Conservation (phyloP, 306 rosid genomes). For the Cucurbita argyrosperma region DNA sequence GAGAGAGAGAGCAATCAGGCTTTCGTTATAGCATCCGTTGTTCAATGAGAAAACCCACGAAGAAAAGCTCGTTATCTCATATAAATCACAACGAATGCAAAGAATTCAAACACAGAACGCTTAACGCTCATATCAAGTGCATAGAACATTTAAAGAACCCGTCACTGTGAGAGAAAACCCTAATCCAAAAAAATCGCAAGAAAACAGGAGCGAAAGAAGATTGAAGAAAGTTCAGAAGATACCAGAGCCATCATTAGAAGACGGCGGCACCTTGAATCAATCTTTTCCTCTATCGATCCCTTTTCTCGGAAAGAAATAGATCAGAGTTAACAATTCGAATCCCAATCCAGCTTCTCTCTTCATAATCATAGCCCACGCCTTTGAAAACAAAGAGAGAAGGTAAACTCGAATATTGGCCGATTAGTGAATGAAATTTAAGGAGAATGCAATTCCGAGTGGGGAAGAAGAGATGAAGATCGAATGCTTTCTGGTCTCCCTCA, state of each 20-base stretch:
- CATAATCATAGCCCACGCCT: slow-evolving; percentile 41
- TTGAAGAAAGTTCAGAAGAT: slow-evolving; percentile 19
- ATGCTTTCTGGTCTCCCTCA: neutral
- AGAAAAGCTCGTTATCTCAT: slow-evolving; percentile 10
- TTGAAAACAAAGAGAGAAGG: neutral
- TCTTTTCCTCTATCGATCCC: neutral
- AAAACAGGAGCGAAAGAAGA: neutral
- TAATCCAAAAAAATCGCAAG: neutral
- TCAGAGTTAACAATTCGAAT: neutral
- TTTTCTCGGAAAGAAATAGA: neutral
- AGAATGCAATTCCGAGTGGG: neutral
- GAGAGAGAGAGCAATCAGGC: slow-evolving; percentile 17
- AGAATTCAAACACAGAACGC: neutral
- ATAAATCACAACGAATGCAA: slow-evolving; percentile 22
- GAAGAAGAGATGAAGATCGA: neutral
- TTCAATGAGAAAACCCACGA: slow-evolving; percentile 18
- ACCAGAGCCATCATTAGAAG: slow-evolving; percentile 25
- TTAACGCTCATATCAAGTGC: slow-evolving; percentile 81
- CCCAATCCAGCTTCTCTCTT: slow-evolving; percentile 84
- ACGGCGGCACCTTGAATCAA: slow-evolving; percentile 37
- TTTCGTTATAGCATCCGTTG: slow-evolving; percentile 38
- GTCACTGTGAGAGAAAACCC: slow-evolving; percentile 27
- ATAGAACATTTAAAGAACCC: slow-evolving; percentile 18
- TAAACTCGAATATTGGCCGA: neutral
- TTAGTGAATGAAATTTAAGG: neutral